phyloP scores from a whole-genome alignment of 176 grass and related monocot genomes.

The Carex pumila region DNA sequence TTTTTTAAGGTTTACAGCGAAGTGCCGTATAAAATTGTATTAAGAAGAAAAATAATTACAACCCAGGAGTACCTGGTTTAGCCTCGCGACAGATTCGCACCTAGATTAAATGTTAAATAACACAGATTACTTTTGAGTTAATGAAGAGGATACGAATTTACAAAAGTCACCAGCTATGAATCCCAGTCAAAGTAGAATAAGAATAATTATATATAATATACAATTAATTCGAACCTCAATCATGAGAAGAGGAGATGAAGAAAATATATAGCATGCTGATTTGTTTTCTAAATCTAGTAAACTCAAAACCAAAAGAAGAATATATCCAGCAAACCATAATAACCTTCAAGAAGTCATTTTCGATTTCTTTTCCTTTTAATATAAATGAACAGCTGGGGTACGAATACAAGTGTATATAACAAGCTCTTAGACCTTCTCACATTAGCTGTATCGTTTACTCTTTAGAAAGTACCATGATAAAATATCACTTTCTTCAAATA shows the following conservation, averaged over 20 bases:
- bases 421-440: background rate
- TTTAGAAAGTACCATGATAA: background rate
- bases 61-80: too few species aligned
- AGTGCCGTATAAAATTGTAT: too few species aligned
- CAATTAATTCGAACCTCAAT: conserved; percentile 26
- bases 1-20: too few species aligned
- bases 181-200: conserved; percentile 58
- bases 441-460: background rate
- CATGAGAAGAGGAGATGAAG: conserved; percentile 29
- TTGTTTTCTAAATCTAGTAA: conserved; percentile 13
- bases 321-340: background rate
- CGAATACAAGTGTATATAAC: background rate
- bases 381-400: background rate
- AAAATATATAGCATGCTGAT: conserved; percentile 14
- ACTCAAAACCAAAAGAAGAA: background rate
- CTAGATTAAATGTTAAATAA: too few species aligned
- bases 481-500: background rate
- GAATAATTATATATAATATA: conserved; percentile 26
- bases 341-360: background rate
- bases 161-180: background rate
- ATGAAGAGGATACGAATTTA: background rate
- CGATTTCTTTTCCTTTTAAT: background rate
- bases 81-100: too few species aligned
- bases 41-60: too few species aligned
- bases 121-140: too few species aligned